Evolutionary conservation across 805 yeast genomes (phyloP), one percentile per base, ranked within the genome.

Genomic region (Henningerozyma blattae): DNA sequence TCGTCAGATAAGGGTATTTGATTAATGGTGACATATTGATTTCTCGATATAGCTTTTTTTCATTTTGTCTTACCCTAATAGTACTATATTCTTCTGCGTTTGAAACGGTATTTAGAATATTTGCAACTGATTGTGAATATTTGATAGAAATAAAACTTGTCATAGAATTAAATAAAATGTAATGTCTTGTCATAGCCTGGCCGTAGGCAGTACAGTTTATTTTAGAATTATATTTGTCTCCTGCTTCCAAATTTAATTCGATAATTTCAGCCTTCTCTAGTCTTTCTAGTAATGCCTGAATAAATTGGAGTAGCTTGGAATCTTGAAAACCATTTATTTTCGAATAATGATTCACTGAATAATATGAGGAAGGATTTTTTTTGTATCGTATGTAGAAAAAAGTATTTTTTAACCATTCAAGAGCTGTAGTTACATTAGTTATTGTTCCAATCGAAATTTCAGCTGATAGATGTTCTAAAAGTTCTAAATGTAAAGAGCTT

Each of bases 361-460:
- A 22, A 41, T 69, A 70, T 13, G 61, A 59, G 0, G 48, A 31
- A 3, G 72, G 70, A 38, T 64, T 65, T 28, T 55, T 45, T 14
- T 40, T 39, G 33, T 52, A 62, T 34, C 77, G 48, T 2, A 66
- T 61, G 41, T 67, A 72, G 32, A 72, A 65, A 43, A 65, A 72
- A 0, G 77, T 71, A 9, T 61, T 61, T 22, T 57, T 50, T 18
- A 72, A 36, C 77, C 77, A 72, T 3, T 50, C 47, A 7, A 64
- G 42, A 0, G 73, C 70, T 26, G 59, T 58, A 24, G 56, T 55
- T 0, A 49, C 33, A 8, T 62, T 50, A 1, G 41, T 46, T 0
- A 72, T 54, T 0, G 70, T 64, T 3, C 58, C 57, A 32, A 69
- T 43, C 3, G 60, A 55, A 0, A 68, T 53, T 33, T 69, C 75